Evolutionary conservation across 2,329 filamentous ascomycete species (phyloP), one percentile per base, ranked within the genome.

Genomic region (Aureobasidium sp.): DNA sequence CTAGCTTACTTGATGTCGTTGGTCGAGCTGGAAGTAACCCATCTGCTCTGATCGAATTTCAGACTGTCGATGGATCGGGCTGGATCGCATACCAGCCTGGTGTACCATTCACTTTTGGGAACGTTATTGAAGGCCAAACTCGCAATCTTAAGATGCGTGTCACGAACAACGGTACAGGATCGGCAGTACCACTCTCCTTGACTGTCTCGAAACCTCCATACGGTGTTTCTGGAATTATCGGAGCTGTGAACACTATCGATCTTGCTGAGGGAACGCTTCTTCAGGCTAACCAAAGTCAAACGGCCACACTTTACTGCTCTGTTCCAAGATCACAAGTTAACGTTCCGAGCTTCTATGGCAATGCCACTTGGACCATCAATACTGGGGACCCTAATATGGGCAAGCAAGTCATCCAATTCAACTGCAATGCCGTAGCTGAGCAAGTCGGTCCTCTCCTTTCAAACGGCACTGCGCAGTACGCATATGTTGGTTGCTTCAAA

Each of bases 161-260:
- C 27, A 82, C 78, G 39, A 86, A 85, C 67, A 78, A 77, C 52
- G 81, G 79, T 9, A 76, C 77, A 1, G 71, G 77, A 1, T 72
- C 68, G 41, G 79, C 80, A 63, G 79, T 80, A 56, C 76, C 77
- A 1, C 75, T 85, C 1, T 82, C 79, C 0, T 71, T 85, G 15
- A 85, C 83, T 0, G 82, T 86, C 2, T 86, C 83, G 0, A 86
- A 86, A 68, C 82, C 83, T 4, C 84, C 84, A 0, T 84, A 82
- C 59, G 82, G 82, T 15, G 75, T 82, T 2, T 66, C 72, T n/a
- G 80, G 82, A 2, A 78, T 85, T 26, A 77, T 86, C 42, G 75
- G 77, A 23, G 80, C 82, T 0, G 76, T 75, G 13, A 86, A 85
- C 68, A 76, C 80, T 20, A 75, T 84, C 9, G 83, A 85, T 52